A percentile compares a stretch with the other conserved stretches of the same genome.
phyloP scores from a whole-genome alignment of 2,329 filamentous ascomycete species.

The Chaetoscypha palmicola region DNA sequence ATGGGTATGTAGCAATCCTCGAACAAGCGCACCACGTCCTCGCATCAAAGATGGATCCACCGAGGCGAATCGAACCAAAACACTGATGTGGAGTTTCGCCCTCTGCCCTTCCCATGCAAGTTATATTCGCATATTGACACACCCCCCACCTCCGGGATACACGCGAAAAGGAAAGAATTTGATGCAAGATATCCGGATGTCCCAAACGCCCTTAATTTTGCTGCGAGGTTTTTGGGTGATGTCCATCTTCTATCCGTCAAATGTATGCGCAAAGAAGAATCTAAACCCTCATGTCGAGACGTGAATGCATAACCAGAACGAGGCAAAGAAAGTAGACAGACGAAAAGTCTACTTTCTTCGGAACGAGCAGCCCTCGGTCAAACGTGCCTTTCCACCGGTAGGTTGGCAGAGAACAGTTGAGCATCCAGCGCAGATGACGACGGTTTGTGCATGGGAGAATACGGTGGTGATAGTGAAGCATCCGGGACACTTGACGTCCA shows the following conservation, averaged over 20 bases:
- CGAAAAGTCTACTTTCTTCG: conserved; percentile 87
- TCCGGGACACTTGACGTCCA: conserved; percentile 99
- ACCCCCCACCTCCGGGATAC: conserved; percentile 30
- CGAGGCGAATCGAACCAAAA: conserved; percentile 32
- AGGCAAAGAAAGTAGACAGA: conserved; percentile 36
- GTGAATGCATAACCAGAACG: conserved; percentile 25
- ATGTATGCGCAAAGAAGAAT: conserved; percentile 32
- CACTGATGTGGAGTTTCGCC: conserved; percentile 47
- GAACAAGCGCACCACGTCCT: conserved; percentile 57
- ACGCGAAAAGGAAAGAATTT: conserved; percentile 35
- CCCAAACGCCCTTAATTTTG: conserved; percentile 59
- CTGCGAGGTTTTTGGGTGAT: conserved; percentile 44
- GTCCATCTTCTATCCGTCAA: conserved; percentile 69
- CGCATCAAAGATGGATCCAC: conserved; percentile 37
- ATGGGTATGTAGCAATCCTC: conserved; percentile 53
- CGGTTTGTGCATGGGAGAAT: conserved; percentile 99
- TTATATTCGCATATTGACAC: conserved; percentile 29
- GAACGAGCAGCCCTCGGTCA: conserved; percentile 99
- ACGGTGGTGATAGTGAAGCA: conserved; percentile 99
- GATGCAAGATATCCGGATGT: conserved; percentile 78
- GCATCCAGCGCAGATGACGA: conserved; percentile 99
- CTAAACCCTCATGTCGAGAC: conserved; percentile 27
- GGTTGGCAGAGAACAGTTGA: conserved; percentile 99
- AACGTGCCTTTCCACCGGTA: conserved; percentile 96
- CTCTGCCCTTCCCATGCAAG: conserved; percentile 48